Conservation (phyloP, 202 grass and related monocot genomes). For the Zizania palustris region DNA sequence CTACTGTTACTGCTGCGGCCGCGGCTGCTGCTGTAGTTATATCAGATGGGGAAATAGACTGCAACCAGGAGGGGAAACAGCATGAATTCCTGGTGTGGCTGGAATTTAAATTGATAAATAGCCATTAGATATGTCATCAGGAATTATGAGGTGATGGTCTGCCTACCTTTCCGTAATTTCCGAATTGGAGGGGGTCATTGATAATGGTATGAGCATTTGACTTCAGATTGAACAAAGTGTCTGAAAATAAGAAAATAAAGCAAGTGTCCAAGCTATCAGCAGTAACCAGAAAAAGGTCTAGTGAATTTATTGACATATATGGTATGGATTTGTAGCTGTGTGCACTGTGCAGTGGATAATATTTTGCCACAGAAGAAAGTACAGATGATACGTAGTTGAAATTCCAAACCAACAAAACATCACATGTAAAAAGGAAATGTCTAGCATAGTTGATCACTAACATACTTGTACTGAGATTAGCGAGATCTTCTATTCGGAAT, state of each 20-base stretch:
- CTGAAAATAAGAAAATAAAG: slow-evolving; percentile 52
- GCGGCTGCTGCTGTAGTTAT: slow-evolving; percentile 42
- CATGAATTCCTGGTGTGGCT: slow-evolving; percentile 36
- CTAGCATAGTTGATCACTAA: background rate
- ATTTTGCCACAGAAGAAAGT: background rate
- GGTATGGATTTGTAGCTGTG: background rate
- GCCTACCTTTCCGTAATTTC: slow-evolving; percentile 60
- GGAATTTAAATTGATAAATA: slow-evolving; percentile 32
- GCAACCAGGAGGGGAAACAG: slow-evolving; percentile 35
- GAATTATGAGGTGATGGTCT: slow-evolving; percentile 8
- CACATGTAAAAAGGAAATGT: background rate
- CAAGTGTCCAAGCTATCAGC: background rate
- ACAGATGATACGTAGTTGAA: background rate
- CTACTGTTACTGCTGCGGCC: slow-evolving; percentile 34
- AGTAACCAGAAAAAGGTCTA: background rate
- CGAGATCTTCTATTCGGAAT: slow-evolving; percentile 78
- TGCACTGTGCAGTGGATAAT: slow-evolving; percentile 10
- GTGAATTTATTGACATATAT: slow-evolving; percentile 8
- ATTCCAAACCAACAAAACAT: slow-evolving; percentile 12
- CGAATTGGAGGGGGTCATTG: slow-evolving; percentile 61
- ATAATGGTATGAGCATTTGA: slow-evolving; percentile 49
- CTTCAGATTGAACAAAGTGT: slow-evolving; percentile 63
- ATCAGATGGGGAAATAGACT: slow-evolving; percentile 51
- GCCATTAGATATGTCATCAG: background rate
- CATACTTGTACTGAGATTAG: slow-evolving; percentile 66